Evolutionary conservation across 805 yeast species (phyloP).

Genomic region (Saturnispora ahearnii): DNA sequence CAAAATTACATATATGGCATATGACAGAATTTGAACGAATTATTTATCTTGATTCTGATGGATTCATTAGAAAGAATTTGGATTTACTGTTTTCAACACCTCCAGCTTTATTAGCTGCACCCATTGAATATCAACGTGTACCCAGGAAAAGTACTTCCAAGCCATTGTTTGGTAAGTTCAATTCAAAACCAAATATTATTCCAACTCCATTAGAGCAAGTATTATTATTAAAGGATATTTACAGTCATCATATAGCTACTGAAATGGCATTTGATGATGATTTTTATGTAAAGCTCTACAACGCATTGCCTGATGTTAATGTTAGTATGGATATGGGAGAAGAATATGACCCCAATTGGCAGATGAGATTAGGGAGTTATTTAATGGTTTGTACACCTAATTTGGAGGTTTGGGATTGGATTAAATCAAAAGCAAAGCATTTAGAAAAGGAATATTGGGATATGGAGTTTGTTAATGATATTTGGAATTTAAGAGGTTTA

Average conservation of each 20-base stretch:
- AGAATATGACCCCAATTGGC: constrained; percentile 2
- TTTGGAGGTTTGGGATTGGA: constrained; percentile 16
- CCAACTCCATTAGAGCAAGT: constrained; percentile 18
- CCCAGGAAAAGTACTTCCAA: background rate
- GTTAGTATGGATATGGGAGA: constrained; percentile 1
- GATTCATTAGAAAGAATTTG: constrained; percentile 31
- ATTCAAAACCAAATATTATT: constrained; percentile 2
- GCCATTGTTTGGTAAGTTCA: background rate
- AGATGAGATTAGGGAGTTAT: constrained; percentile 32
- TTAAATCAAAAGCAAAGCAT: constrained; percentile 20
- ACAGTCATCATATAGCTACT: constrained; percentile 12
- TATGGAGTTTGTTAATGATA: constrained; percentile 43
- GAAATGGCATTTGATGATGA: constrained; percentile 9
- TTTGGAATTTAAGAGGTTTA: constrained; percentile 21
- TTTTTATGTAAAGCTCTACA: constrained; percentile 24
- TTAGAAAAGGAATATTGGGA: constrained; percentile 36
- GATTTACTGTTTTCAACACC: constrained; percentile 48
- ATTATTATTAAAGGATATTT: constrained; percentile 15
- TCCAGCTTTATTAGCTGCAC: constrained; percentile 36
- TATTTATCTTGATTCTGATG: constrained; percentile 52
- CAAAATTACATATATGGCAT: constrained; percentile 46
- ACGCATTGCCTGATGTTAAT: constrained; percentile 30
- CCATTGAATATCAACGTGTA: constrained; percentile 26
- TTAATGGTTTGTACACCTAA: constrained; percentile 55
- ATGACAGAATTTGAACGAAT: constrained; percentile 42